Conservation (phyloP, 208 protist genomes). For the Crithidia mellificae region DNA sequence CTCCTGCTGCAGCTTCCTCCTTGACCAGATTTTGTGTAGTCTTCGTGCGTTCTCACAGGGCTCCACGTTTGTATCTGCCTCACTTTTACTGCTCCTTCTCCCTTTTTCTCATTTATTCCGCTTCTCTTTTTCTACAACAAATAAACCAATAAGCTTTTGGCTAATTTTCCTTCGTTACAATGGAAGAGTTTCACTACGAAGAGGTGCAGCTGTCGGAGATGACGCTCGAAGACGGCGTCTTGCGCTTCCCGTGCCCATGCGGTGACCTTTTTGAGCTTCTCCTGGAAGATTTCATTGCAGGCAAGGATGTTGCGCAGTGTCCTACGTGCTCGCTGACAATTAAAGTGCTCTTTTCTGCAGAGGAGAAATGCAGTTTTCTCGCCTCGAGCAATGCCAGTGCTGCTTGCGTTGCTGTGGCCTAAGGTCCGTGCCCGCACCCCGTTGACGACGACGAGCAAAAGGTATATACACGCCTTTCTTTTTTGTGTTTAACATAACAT, state of each 20-base stretch:
- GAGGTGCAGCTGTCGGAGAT: constrained; percentile 86
- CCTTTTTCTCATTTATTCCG: background rate
- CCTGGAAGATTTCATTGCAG: constrained; percentile 71
- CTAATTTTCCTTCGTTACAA: constrained; percentile 6
- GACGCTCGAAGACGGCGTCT: constrained; percentile 63
- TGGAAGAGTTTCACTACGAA: constrained; percentile 90
- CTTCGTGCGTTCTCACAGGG: no score
- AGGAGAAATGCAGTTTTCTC: constrained; percentile 57
- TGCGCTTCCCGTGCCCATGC: constrained; percentile 91
- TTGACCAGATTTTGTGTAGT: no score
- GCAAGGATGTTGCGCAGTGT: constrained; percentile 80
- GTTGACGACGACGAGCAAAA: no score
- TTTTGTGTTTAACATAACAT: no score
- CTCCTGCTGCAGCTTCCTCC: background rate
- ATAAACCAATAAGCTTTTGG: no score
- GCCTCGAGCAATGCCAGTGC: background rate
- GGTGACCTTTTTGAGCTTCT: constrained; percentile 90
- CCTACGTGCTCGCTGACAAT: constrained; percentile 91
- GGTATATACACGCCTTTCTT: no score
- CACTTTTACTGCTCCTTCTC: background rate
- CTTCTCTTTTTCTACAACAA: background rate
- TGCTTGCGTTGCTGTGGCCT: constrained; percentile 32
- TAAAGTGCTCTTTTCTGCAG: constrained; percentile 68
- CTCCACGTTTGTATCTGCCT: no score
- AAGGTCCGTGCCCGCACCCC: background rate